Conservation (phyloP, 2,329 filamentous ascomycete genomes). For the Calonectria multiphialidica region DNA sequence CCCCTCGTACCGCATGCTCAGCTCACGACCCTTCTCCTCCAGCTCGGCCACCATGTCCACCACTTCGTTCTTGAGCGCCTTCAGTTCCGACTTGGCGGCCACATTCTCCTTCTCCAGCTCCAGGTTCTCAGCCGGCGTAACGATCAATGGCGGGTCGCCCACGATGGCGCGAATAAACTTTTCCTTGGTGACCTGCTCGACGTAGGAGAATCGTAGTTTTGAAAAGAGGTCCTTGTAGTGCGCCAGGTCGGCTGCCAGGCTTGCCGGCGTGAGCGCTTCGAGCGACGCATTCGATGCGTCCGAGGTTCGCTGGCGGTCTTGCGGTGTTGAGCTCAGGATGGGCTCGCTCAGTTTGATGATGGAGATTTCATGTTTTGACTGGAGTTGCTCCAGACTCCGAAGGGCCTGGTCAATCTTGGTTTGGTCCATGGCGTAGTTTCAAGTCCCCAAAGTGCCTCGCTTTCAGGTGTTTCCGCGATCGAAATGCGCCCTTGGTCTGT, state of each 20-base stretch:
- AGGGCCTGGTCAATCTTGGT: conserved; percentile 57
- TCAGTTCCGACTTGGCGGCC: conserved; percentile 79
- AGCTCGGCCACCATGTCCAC: conserved; percentile 79
- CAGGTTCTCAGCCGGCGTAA: conserved; percentile 84
- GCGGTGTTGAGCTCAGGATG: conserved; percentile 66
- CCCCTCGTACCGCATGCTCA: conserved; percentile 67
- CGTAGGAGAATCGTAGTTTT: conserved; percentile 96
- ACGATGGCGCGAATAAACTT: conserved; percentile 96
- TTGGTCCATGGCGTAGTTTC: conserved; percentile 42
- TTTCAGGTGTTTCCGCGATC: not conserved
- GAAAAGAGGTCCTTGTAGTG: conserved; percentile 97
- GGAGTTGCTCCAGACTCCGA: conserved; percentile 64
- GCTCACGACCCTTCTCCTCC: conserved; percentile 71
- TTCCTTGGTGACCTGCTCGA: conserved; percentile 98
- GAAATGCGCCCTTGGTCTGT: not conserved
- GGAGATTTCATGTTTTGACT: conserved; percentile 72
- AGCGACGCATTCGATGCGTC: conserved; percentile 77
- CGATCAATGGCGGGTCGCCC: conserved; percentile 88
- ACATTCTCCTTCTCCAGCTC: conserved; percentile 78
- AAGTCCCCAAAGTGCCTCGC: not conserved
- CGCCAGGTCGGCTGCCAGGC: conserved; percentile 83
- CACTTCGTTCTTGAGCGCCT: conserved; percentile 84
- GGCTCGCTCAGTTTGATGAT: conserved; percentile 84
- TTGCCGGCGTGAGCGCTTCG: conserved; percentile 78
- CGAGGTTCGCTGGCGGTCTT: conserved; percentile 70